These are phyloP conservation scores for Xylaria sp. DNA, from an alignment of 2,329 filamentous ascomycete genomes.

Conservation along the genomic window DNA sequence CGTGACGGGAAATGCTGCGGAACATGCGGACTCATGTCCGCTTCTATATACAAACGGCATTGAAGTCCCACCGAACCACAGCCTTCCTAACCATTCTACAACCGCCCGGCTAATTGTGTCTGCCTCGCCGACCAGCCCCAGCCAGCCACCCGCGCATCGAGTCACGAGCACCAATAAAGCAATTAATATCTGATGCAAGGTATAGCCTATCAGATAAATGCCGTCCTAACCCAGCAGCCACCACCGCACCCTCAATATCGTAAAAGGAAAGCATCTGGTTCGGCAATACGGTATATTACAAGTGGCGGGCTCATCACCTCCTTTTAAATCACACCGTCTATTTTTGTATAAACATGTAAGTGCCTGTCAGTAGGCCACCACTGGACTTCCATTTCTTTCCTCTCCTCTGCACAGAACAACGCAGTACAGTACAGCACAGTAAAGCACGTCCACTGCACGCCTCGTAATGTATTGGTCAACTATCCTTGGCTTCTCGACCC, in stretches of 20 bases:
- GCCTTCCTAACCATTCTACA: background rate
- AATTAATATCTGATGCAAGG: conserved; percentile 19
- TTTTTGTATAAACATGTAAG: conserved; percentile 21
- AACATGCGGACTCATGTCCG: background rate
- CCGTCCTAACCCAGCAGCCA: conserved; percentile 4
- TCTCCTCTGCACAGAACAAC: background rate
- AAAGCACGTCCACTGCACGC: background rate
- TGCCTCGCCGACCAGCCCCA: conserved; percentile 8
- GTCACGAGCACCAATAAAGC: conserved; percentile 12
- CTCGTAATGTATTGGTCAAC: conserved; percentile 41
- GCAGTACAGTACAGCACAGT: background rate
- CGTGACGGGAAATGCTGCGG: background rate
- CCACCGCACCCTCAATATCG: conserved; percentile 7
- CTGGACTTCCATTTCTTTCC: background rate
- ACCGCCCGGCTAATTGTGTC: conserved; percentile 25
- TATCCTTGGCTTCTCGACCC: conserved; percentile 39
- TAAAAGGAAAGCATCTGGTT: background rate
- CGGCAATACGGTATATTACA: conserved; percentile 8
- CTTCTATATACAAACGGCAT: background rate
- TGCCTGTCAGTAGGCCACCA: background rate
- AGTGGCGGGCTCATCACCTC: background rate
- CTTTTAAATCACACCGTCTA: background rate
- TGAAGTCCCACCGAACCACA: background rate
- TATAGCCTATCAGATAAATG: conserved; percentile 27
- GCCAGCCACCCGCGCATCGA: background rate